Base-by-base conservation (phyloP, 1,284 basidiomycete genomes). In the Trichosporon inkin region DNA sequence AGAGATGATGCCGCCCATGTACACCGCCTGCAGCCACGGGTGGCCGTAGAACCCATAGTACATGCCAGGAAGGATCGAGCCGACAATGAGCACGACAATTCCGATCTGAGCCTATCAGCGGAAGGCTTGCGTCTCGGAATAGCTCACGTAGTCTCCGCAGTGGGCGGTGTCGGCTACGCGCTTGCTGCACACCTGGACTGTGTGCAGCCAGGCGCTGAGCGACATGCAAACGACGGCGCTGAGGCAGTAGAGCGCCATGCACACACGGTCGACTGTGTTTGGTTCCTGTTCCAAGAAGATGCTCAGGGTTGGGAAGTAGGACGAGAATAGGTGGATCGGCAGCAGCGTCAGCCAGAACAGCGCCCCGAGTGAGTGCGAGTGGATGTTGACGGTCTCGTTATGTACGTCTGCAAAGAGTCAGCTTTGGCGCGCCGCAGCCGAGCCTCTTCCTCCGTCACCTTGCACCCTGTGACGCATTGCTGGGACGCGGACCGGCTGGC, bases 381-480 rank as follows among this genome's bases (percentile, higher is more conserved):
- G 90, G 56, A 95, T 92, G 78, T 96, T 95, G 63, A 95, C 90
- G 61, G 88, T 90, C 78, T 92, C 89, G 68, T 92, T 92, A 75
- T 92, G 90, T 57, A 90, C 68, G 77, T 89, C 90, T 91, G 63
- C 6, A 19, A 19, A 22, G 55, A 55, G 56, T 41, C 58, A 37
- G 47, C 34, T 16, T 34, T 47, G 24, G 19, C 17, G 11, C 4
- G 19, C 7, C 20, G 2, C 40, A 4, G 10, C 8, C 28, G 28
- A 32, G 28, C 28, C 5, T 8, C 28, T 32, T 4, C 28, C 8
- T 32, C 5, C 8, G 28, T 32, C 8, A 4, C 40, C 8, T 16
- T 10, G 24, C 24, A 5, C 28, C 10, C 24, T 2, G 4, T 7
- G 10, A 32, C 13, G 6, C 14, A 11, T 10, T 8, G 16, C 11